Evolutionary conservation across 768 basidiomycete genomes (phyloP), one percentile per base, ranked within the genome.

Genomic region (Tylopilus balloui): DNA sequence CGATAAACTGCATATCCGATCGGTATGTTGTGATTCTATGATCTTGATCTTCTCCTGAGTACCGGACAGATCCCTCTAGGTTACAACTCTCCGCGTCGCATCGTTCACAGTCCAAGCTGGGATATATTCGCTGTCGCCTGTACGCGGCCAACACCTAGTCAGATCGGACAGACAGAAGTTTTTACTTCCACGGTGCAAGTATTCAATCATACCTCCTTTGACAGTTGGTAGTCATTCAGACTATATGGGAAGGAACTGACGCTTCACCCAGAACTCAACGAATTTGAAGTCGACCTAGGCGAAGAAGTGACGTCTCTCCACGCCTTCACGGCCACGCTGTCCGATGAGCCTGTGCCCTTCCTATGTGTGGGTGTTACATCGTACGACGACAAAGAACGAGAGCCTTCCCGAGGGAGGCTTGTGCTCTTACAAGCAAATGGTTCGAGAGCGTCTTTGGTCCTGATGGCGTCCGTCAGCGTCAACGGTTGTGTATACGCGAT

Each of bases 1-100:
- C 11, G 80, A 88, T 54, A 88, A 88, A 64, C 74, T 92, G 64
- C 87, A 94, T 57, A 81, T 94, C 39, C 81, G 83, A 48, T 79
- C 88, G 29, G 90, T 90, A 63, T 54, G 78, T 53, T 27, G 12
- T 12, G 23, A 4, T 29, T 31, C 34, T 21, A 24, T 27, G 34
- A 39, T 24, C 7, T 12, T 43, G 3, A 19, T 38, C 11, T 32
- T 39, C 17, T 41, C 47, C 43, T 42, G 37, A 51, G 29, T 19
- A 21, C 25, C 27, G 14, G 39, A 34, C 57, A 92, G 90, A 71
- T 90, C 24, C 74, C 80, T 21, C 69, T 93, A 10, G 91, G 89
- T 3, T 70, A 78, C 23, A 81, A 89, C 48, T 80, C 79, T 58
- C 92, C 92, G 2, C 76, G 77, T 6, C 72, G 78, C 29, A 80